Conservation (phyloP, 1,139 yeast species). For the Geotrichum klebahnii region DNA sequence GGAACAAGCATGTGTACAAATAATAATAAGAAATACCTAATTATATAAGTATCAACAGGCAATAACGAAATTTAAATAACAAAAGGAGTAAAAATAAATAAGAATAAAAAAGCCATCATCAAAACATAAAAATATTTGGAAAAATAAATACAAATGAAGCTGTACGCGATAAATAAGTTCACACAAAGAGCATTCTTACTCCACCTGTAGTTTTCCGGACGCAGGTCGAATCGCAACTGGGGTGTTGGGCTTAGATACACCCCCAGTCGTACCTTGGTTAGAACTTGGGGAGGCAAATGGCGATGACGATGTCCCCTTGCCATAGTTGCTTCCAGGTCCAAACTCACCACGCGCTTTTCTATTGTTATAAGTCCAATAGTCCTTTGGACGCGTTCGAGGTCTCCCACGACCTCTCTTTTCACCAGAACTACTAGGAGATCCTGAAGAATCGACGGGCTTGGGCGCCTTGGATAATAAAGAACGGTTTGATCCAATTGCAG, state of each 20-base stretch:
- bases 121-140: background rate
- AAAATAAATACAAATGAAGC: background rate
- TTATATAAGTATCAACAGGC: background rate
- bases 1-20: too few species aligned
- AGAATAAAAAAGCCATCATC: background rate
- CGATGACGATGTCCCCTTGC: background rate
- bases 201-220: background rate
- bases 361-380: constrained; percentile 14
- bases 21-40: background rate
- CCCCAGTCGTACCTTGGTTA: background rate
- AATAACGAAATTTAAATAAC: background rate
- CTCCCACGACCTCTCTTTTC: constrained; percentile 15
- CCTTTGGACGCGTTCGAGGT: constrained; percentile 15
- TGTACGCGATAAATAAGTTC: too few species aligned
- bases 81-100: background rate
- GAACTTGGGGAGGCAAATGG: background rate
- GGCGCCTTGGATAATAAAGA: background rate
- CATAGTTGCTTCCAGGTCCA: constrained; percentile 6
- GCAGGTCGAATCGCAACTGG: constrained; percentile 1
- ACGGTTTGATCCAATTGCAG: constrained; percentile 10
- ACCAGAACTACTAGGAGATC: constrained; percentile 1
- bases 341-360: constrained; percentile 14
- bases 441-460: background rate
- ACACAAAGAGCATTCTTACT: too few species aligned
- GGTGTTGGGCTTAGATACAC: background rate